phyloP scores from a whole-genome alignment of 768 basidiomycete species.

The Botryobasidium botryosum region DNA sequence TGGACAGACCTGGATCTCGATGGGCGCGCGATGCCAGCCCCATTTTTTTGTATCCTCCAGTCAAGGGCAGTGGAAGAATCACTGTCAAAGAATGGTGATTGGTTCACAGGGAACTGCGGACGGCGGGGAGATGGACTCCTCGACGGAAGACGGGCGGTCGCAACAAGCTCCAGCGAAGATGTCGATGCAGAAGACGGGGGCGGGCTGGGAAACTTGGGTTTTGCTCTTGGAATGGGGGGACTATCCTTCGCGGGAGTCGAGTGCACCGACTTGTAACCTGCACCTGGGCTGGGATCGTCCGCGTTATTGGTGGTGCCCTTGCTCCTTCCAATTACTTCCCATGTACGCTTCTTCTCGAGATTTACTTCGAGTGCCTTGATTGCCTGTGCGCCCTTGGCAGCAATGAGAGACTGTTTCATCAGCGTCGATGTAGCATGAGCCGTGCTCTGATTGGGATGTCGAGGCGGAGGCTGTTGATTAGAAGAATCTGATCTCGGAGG shows the following conservation, averaged over 20 bases:
- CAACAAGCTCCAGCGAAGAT: background rate
- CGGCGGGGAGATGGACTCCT: background rate
- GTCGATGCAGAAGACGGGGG: background rate
- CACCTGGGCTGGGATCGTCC: background rate
- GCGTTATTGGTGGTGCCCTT: background rate
- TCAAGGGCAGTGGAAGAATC: background rate
- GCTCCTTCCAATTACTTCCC: slow-evolving; percentile 4
- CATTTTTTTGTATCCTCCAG: too few species aligned
- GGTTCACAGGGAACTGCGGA: background rate
- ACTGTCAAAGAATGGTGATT: background rate
- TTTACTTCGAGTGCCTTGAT: background rate
- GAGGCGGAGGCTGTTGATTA: background rate
- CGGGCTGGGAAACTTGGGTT: background rate
- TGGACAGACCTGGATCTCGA: too few species aligned
- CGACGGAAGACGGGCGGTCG: background rate
- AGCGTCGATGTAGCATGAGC: slow-evolving; percentile 1
- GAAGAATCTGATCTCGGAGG: background rate
- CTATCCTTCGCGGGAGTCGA: background rate
- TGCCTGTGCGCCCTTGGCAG: slow-evolving; percentile 5
- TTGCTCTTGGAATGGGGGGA: background rate
- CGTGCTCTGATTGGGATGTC: background rate
- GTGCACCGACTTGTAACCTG: background rate
- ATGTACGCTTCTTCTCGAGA: background rate
- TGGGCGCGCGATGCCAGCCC: too few species aligned
- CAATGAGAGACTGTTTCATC: slow-evolving; percentile 9